phyloP scores from a whole-genome alignment of 371 early-diverging fungal species.

The Mucor plumbeus region DNA sequence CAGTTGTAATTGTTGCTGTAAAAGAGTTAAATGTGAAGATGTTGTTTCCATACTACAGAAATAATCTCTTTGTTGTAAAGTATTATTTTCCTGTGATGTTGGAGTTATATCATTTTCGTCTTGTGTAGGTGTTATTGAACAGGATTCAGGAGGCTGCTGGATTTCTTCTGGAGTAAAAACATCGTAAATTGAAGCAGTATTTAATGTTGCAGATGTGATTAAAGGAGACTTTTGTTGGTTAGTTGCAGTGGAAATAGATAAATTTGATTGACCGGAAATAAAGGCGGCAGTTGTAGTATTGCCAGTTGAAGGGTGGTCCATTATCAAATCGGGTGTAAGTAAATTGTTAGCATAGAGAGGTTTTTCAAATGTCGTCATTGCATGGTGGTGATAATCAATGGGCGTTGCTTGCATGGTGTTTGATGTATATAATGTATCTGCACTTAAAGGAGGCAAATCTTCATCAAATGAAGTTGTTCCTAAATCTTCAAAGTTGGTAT shows the following conservation, averaged over 20 bases:
- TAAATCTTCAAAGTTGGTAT: background rate
- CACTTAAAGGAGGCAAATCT: slow-evolving; percentile 16
- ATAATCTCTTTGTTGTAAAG: slow-evolving; percentile 10
- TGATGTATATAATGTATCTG: slow-evolving; percentile 15
- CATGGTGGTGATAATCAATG: slow-evolving; percentile 1
- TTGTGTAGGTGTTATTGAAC: slow-evolving; percentile 2
- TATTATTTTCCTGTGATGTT: background rate
- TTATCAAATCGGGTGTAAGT: slow-evolving; percentile 12
- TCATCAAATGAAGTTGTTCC: slow-evolving; percentile 12
- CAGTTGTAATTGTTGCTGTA: slow-evolving; percentile 18
- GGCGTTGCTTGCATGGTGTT: slow-evolving; percentile 10
- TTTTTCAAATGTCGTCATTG: slow-evolving; percentile 8
- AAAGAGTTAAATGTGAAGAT: background rate
- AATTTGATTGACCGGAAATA: background rate
- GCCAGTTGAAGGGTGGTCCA: slow-evolving; percentile 1
- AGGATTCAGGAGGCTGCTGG: slow-evolving; percentile 9
- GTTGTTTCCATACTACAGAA: slow-evolving; percentile 8
- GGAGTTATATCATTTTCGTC: background rate
- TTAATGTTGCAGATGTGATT: background rate
- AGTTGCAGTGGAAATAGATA: background rate
- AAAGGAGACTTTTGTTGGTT: background rate
- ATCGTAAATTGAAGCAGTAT: slow-evolving; percentile 19
- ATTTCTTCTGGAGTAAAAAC: slow-evolving; percentile 25
- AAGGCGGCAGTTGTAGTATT: background rate
- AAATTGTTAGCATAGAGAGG: background rate